Conservation (phyloP, 176 grass and related monocot species). For the Ensete glaucum region DNA sequence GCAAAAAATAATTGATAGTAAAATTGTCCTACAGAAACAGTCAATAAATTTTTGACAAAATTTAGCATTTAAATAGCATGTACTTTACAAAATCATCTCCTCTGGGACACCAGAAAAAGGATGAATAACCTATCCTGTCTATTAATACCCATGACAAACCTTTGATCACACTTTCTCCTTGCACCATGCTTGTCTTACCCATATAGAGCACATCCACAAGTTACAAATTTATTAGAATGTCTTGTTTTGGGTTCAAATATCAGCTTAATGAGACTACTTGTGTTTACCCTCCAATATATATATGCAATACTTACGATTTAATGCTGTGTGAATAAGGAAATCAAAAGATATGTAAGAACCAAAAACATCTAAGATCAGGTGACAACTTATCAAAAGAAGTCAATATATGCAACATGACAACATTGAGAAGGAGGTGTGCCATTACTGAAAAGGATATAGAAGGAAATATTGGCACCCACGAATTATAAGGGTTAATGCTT, state of each 20-base stretch:
- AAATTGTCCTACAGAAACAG: neutral
- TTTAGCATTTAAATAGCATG: no score
- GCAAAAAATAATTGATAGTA: slow-evolving; percentile 1
- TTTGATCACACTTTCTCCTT: neutral
- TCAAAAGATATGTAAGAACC: no score
- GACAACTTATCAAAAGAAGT: neutral
- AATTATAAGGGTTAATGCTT: neutral
- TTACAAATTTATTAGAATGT: no score
- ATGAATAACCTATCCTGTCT: neutral
- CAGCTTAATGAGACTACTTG: no score
- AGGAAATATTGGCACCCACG: neutral
- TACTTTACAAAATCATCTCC: neutral
- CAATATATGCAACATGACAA: neutral
- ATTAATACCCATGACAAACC: neutral
- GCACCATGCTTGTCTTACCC: no score
- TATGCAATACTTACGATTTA: no score
- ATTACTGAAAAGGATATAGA: neutral
- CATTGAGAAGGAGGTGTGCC: neutral
- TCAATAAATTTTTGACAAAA: no score
- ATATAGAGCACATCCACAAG: no score
- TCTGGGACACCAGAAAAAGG: neutral
- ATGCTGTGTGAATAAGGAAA: no score
- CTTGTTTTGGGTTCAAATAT: no score
- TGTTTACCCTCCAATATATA: no score
- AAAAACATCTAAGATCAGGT: neutral